phyloP scores from a whole-genome alignment of 163 green algal genomes.

The Scenedesmus sp. region DNA sequence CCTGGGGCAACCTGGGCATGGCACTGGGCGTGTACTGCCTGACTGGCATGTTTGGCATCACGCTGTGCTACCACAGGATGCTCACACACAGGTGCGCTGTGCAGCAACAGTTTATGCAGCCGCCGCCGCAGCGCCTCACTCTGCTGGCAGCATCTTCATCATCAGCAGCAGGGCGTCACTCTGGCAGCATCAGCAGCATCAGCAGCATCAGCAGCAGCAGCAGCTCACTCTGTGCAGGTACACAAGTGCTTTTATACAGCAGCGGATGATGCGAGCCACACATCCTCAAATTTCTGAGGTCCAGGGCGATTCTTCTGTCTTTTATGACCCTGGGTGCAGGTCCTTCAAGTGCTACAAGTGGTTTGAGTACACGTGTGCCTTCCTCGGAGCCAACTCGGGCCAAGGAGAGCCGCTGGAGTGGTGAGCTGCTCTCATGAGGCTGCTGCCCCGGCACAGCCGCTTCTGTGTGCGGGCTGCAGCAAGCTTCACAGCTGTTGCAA shows the following conservation, averaged over 20 bases:
- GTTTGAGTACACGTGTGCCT: slow-evolving; percentile 94
- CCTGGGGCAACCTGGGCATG: slow-evolving; percentile 21
- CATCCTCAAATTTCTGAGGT: background rate
- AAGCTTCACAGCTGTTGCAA: no score
- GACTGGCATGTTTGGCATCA: slow-evolving; percentile 30
- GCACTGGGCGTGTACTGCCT: background rate
- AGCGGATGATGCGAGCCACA: background rate
- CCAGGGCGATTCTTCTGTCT: slow-evolving; percentile 47
- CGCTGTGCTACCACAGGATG: slow-evolving; percentile 45
- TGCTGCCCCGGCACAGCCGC: no score
- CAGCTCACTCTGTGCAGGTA: background rate
- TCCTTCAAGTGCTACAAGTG: slow-evolving; percentile 89
- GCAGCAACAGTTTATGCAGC: background rate
- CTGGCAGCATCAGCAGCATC: background rate
- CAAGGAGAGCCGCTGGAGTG: slow-evolving; percentile 93
- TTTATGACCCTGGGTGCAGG: background rate
- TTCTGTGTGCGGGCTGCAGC: no score
- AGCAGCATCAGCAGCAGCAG: background rate
- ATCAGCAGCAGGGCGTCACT: background rate
- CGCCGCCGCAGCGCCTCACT: no score
- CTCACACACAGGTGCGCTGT: slow-evolving; percentile 28
- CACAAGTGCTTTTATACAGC: background rate
- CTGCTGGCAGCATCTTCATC: background rate
- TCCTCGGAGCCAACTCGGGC: slow-evolving; percentile 88
- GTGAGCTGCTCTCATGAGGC: slow-evolving; percentile 58